Evolutionary conservation across 495 filamentous ascomycete genomes (phyloP).

Genomic region (Talaromyces liani): DNA sequence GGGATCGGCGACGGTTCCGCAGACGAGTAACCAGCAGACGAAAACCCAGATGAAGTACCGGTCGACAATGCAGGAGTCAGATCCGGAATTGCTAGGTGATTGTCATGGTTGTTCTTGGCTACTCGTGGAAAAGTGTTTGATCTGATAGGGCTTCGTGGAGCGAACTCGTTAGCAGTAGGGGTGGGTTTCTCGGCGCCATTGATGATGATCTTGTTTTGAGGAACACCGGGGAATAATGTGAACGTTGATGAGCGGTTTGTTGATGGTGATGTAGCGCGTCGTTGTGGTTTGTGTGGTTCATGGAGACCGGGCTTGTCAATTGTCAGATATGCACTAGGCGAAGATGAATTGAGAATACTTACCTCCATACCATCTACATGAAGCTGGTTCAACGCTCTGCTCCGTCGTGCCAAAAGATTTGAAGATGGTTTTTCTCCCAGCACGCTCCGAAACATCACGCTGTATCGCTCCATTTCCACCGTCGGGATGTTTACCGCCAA

Average conservation of each 20-base stretch:
- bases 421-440: constrained; percentile 41
- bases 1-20: constrained; percentile 9
- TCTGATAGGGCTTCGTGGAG: constrained; percentile 6
- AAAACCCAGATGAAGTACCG: background rate
- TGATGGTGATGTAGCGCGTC: constrained; percentile 54
- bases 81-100: constrained; percentile 1
- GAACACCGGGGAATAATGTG: constrained; percentile 54
- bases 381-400: constrained; percentile 60
- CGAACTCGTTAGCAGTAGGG: background rate
- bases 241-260: constrained; percentile 52
- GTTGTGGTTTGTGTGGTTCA: constrained; percentile 19
- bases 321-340: background rate
- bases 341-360: background rate
- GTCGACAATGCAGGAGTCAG: constrained; percentile 3
- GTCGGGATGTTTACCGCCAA: constrained; percentile 77
- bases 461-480: constrained; percentile 80
- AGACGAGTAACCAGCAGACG: constrained; percentile 11
- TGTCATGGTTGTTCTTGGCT: background rate
- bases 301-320: constrained; percentile 1
- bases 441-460: constrained; percentile 85
- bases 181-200: background rate
- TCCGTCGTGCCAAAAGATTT: constrained; percentile 55
- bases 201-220: constrained; percentile 1
- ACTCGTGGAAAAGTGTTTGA: constrained; percentile 8
- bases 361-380: constrained; percentile 38